Base-by-base conservation (phyloP, 768 basidiomycete species). In the Termitomyces sp. region DNA sequence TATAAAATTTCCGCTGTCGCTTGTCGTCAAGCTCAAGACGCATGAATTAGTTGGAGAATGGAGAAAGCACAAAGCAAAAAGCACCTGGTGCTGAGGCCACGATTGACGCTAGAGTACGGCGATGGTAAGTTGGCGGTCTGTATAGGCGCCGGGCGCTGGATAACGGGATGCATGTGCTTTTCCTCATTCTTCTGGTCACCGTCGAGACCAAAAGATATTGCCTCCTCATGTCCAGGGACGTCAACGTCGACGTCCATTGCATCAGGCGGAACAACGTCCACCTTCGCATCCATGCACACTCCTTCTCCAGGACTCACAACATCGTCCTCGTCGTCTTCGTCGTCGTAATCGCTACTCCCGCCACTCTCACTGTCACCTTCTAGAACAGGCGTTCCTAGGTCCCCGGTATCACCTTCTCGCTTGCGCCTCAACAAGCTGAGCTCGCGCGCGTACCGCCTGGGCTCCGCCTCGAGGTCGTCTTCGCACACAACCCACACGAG, bases 401-500 rank as follows among this genome's bases (percentile, higher is more conserved):
- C 44, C 43, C 41, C 28, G 9, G 38, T 38, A 45, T 21, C 62
- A 14, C 40, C 49, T 33, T 54, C 58, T 14, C 65, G 64, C 55
- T 70, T 71, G 46, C 75, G 66, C 45, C 68, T 61, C 40, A 75
- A 61, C 40, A 76, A 59, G 17, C 65, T 62, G 6, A 76, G 66
- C 5, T 56, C 56, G 21, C 56, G 50, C 4, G 48, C 53, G 43
- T 64, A 66, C 15, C 49, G 45, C 11, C 47, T 19, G 8, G 56
- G 52, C n/a, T 66, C 70, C 23, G 63, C 61, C 43, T 73, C 70
- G 3, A 81, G 62, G 67, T 90, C 88, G 48, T 89, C 90, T 63
- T 89, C 88, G 60, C 82, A 84, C 43, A 89, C 78, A 63, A 91
- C 91, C 84, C 89, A 91, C n/a, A 89, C 73, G 55, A 93, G 81